phyloP scores from a whole-genome alignment of 2,329 filamentous ascomycete species.

The Pseudofabraea citricarpa region DNA sequence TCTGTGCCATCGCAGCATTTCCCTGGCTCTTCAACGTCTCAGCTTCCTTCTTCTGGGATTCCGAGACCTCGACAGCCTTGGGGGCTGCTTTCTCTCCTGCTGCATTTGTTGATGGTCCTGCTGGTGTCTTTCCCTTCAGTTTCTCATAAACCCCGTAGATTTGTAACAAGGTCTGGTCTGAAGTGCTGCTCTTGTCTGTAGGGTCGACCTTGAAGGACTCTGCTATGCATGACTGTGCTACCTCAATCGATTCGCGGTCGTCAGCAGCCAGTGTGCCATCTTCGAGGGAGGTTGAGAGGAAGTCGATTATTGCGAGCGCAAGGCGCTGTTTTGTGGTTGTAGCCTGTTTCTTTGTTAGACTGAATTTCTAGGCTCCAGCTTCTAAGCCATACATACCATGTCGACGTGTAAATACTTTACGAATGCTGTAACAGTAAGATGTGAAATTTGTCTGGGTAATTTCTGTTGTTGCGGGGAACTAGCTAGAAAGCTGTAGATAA shows the following conservation, averaged over 20 bases:
- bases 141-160: constrained; percentile 98
- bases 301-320: constrained; percentile 95
- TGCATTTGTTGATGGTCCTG: constrained; percentile 37
- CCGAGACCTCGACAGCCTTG: constrained; percentile 31
- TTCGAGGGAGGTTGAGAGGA: constrained; percentile 75
- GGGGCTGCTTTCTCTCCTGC: constrained; percentile 36
- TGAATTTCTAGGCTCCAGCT: too few species aligned
- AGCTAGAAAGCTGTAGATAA: too few species aligned
- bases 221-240: constrained; percentile 89
- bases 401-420: too few species aligned
- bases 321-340: constrained; percentile 63
- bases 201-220: constrained; percentile 95
- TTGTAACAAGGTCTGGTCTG: constrained; percentile 79
- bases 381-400: too few species aligned
- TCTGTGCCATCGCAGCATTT: constrained; percentile 91
- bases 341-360: constrained; percentile 2
- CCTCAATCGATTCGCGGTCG: constrained; percentile 89
- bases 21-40: constrained; percentile 86
- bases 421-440: too few species aligned
- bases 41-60: constrained; percentile 69
- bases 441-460: too few species aligned
- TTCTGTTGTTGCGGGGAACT: too few species aligned
- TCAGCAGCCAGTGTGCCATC: constrained; percentile 87
- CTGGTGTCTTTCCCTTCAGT: constrained; percentile 54
- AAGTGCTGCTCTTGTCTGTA: constrained; percentile 72